Evolutionary conservation across 2,329 filamentous ascomycete species (phyloP).

Genomic region (Apiospora malaysiana): DNA sequence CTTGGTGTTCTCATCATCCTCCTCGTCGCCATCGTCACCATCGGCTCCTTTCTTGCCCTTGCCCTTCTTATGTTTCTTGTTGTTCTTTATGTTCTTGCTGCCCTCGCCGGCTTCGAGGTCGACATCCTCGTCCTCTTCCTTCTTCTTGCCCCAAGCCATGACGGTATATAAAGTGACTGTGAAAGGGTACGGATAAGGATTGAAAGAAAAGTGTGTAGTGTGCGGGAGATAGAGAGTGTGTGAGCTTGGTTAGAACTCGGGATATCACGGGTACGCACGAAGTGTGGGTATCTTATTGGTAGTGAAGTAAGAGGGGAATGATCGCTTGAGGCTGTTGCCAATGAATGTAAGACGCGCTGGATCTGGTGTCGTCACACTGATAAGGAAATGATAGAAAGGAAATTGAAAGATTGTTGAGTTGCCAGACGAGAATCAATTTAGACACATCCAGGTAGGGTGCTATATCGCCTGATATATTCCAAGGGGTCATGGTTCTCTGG

Average conservation of each 20-base stretch:
- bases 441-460: background rate
- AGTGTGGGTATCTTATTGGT: slow-evolving; percentile 3
- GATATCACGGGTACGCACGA: background rate
- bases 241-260: background rate
- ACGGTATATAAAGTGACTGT: no score
- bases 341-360: background rate
- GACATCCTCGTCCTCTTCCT: background rate
- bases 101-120: slow-evolving; percentile 12
- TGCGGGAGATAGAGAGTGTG: background rate
- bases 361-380: background rate
- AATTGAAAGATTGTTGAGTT: background rate
- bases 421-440: background rate
- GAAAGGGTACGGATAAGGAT: background rate
- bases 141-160: slow-evolving; percentile 17
- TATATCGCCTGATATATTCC: background rate
- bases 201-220: background rate
- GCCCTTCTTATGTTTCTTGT: background rate
- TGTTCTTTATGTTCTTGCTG: background rate
- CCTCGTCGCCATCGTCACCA: background rate
- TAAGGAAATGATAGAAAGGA: background rate
- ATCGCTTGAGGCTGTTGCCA: background rate
- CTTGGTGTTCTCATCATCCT: background rate
- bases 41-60: background rate
- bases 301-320: background rate
- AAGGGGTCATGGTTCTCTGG: background rate